Conservation (phyloP, 306 rosid species). For the Abrus pulchellus region DNA sequence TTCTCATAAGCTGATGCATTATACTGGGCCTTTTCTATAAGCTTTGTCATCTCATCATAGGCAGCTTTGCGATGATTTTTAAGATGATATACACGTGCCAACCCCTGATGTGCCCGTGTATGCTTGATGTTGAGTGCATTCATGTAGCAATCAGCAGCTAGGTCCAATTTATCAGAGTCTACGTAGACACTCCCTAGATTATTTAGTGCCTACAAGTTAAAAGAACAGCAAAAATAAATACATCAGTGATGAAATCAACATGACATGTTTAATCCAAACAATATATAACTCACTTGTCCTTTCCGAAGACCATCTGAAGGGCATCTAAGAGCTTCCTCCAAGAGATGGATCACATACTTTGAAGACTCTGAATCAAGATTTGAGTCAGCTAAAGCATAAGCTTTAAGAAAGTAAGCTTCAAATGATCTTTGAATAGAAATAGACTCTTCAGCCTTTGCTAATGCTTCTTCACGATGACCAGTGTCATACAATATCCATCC, state of each 20-base stretch:
- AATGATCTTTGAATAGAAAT: constrained; percentile 87
- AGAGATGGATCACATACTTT: constrained; percentile 69
- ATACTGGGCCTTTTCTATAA: constrained; percentile 83
- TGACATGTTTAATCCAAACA: constrained; percentile 10
- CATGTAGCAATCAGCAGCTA: constrained; percentile 91
- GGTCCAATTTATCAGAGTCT: constrained; percentile 87
- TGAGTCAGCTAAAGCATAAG: constrained; percentile 85
- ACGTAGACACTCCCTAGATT: constrained; percentile 90
- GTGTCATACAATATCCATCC: constrained; percentile 97
- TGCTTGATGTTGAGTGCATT: constrained; percentile 92
- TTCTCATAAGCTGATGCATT: constrained; percentile 95
- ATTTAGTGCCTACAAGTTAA: constrained; percentile 76
- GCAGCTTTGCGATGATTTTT: constrained; percentile 84
- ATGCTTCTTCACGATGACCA: constrained; percentile 90
- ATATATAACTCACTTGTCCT: constrained; percentile 76
- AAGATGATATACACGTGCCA: constrained; percentile 91
- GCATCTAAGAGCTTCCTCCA: constrained; percentile 91
- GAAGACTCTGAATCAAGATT: constrained; percentile 78
- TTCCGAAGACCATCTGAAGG: constrained; percentile 97
- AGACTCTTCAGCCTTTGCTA: constrained; percentile 88
- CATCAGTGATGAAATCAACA: constrained; percentile 40
- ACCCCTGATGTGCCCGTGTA: constrained; percentile 94
- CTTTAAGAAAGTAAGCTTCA: constrained; percentile 95
- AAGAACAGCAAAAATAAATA: constrained; percentile 41
- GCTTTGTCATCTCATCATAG: constrained; percentile 94